These are phyloP conservation scores for Skeletonema costatum DNA, from an alignment of 108 stramenopile genomes.

Conservation along the genomic window DNA sequence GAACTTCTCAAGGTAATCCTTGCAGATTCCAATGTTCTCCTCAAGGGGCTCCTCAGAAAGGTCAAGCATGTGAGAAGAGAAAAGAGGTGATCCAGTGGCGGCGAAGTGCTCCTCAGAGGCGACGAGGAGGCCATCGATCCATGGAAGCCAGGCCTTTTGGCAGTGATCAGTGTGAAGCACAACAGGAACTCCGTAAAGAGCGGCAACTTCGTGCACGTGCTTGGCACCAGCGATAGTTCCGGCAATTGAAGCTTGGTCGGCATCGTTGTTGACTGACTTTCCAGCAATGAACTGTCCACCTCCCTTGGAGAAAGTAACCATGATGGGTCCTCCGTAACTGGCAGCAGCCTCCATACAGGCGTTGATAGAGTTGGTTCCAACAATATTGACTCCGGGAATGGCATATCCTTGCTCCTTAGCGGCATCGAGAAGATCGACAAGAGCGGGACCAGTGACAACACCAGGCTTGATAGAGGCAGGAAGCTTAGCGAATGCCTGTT, in stretches of 20 bases:
- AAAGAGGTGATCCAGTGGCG: constrained; percentile 88
- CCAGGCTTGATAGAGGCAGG: constrained; percentile 90
- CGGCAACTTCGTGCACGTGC: constrained; percentile 95
- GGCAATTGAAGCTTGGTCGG: constrained; percentile 88
- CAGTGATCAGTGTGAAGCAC: constrained; percentile 97
- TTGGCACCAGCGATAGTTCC: constrained; percentile 91
- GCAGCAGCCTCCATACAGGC: constrained; percentile 94
- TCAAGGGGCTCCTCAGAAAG: constrained; percentile 95
- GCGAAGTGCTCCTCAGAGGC: constrained; percentile 92
- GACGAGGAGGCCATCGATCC: constrained; percentile 94
- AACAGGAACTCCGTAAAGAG: constrained; percentile 93
- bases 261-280: constrained; percentile 86
- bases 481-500: constrained; percentile 85
- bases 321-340: constrained; percentile 91
- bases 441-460: constrained; percentile 90
- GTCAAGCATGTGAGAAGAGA: constrained; percentile 97
- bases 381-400: constrained; percentile 96
- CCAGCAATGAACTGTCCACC: constrained; percentile 95
- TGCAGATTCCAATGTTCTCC: constrained; percentile 97
- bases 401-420: constrained; percentile 90
- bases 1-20: constrained; percentile 89
- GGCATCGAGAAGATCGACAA: constrained; percentile 82
- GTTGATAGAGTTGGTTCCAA: constrained; percentile 92
- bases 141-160: constrained; percentile 93
- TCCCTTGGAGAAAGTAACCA: constrained; percentile 94